Percentiles rank a stretch among this genome's conserved stretches.
Evolutionary conservation across 257 asterid genomes (phyloP).

Genomic region (Thymus quinquecostatus): DNA sequence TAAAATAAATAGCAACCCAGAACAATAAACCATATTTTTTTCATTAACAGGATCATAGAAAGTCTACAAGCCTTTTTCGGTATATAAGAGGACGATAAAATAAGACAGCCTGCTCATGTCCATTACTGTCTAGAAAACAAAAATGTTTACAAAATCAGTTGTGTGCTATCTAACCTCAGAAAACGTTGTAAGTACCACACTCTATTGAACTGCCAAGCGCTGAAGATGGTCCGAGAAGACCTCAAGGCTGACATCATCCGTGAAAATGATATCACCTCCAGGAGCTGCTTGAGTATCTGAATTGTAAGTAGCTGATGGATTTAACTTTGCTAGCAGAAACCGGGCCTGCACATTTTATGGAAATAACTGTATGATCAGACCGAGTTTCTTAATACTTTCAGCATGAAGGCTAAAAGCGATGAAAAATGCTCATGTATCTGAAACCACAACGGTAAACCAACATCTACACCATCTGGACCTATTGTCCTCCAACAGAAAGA

Average conservation of each 20-base stretch:
- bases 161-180: slow-evolving; percentile 50
- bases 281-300: slow-evolving; percentile 65
- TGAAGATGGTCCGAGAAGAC: slow-evolving; percentile 97
- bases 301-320: slow-evolving; percentile 95
- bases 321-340: slow-evolving; percentile 92
- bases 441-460: background rate
- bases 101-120: slow-evolving; percentile 27
- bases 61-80: slow-evolving; percentile 29
- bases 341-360: slow-evolving; percentile 72
- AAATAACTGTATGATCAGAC: slow-evolving; percentile 16
- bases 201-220: slow-evolving; percentile 91
- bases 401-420: slow-evolving; percentile 23
- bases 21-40: slow-evolving; percentile 18
- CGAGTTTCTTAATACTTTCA: slow-evolving; percentile 15
- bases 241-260: slow-evolving; percentile 98
- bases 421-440: background rate
- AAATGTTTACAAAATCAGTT: slow-evolving; percentile 46
- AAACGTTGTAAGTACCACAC: slow-evolving; percentile 28
- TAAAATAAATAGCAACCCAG: slow-evolving; percentile 6
- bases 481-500: slow-evolving; percentile 3
- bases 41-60: slow-evolving; percentile 30
- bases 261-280: slow-evolving; percentile 89
- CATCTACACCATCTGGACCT: background rate
- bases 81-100: slow-evolving; percentile 24
- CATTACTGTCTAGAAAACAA: slow-evolving; percentile 42